Percentiles rank a stretch among this genome's conserved stretches.
Conservation (phyloP, 1,284 basidiomycete genomes). For the Stereum hirsutum region DNA sequence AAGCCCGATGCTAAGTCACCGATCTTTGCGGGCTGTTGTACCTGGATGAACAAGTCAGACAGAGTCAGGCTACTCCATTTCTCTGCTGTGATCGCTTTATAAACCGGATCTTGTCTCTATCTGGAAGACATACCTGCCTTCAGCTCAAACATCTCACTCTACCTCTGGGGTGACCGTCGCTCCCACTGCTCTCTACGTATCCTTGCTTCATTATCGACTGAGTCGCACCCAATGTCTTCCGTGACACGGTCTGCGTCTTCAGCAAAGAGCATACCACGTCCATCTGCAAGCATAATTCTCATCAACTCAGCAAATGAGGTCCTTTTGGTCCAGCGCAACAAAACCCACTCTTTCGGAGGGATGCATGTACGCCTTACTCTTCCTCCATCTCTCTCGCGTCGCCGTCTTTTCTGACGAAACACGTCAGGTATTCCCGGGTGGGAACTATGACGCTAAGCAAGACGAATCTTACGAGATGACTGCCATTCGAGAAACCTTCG, state of each 20-base stretch:
- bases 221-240: too few species aligned
- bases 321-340: conserved; percentile 59
- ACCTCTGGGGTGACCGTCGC: too few species aligned
- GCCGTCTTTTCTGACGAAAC: not conserved
- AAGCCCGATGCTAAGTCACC: too few species aligned
- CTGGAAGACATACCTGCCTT: too few species aligned
- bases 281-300: conserved; percentile 56
- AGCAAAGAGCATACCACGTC: conserved; percentile 25
- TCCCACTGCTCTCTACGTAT: too few species aligned
- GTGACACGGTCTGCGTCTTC: not conserved
- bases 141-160: too few species aligned
- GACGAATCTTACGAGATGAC: conserved; percentile 48
- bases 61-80: too few species aligned
- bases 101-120: too few species aligned
- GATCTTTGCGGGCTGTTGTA: too few species aligned
- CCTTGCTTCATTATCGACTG: too few species aligned
- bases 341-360: conserved; percentile 52
- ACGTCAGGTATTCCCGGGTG: conserved; percentile 58
- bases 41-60: too few species aligned
- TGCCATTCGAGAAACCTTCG: conserved; percentile 65
- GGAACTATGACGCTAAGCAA: conserved; percentile 52
- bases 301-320: conserved; percentile 58
- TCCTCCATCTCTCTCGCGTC: not conserved
- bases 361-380: conserved; percentile 40
- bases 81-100: too few species aligned